Evolutionary conservation across 2,329 filamentous ascomycete species (phyloP), one percentile per base, ranked within the genome.

Genomic region (Fusarium ramigenum): DNA sequence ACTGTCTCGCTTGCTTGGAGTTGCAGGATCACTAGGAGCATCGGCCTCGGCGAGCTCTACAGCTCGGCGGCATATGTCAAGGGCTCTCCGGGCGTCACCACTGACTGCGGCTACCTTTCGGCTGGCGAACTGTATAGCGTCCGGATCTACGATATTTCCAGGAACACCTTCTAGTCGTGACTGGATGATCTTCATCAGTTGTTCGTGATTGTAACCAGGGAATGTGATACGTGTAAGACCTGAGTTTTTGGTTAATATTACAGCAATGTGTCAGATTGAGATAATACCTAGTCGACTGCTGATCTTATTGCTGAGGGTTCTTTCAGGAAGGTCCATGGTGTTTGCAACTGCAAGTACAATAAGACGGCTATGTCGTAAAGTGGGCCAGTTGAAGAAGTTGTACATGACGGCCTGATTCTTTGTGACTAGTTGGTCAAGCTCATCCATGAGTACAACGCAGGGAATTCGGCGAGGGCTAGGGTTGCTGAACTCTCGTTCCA

Each of bases 381-480:
- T 93, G 8, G 96, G 96, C 96, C 96, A 99, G 80, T 99, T 99
- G 88, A 99, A 99, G 83, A 99, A 99, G 82, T 99, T 99, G 85
- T 99, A 99, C 96, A 99, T 99, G 83, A 99, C 96, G n/a, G 94
- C 96, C 82, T 99, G 97, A 78, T 97, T 98, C 79, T 96, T 96
- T 18, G 96, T 99, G 9, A 99, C 97, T 12, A 99, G 89, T 83
- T 99, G 96, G 80, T 99, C 96, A 53, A 99, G 88, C 83, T 99
- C 96, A 79, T 99, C 96, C 96, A 99, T 99, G 57, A 99, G 85
- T 5, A 99, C 96, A 19, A 99, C 96, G 79, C 96, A 98, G 3
- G 97, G 96, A 10, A 97, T 94, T 69, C 96, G 90, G 57, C 96
- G 90, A 30, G 96, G 96, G 66, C 93, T 97, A 0, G 97, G 96